Conservation (phyloP, 2,329 filamentous ascomycete species). For the Myriosclerotinia curreyana region DNA sequence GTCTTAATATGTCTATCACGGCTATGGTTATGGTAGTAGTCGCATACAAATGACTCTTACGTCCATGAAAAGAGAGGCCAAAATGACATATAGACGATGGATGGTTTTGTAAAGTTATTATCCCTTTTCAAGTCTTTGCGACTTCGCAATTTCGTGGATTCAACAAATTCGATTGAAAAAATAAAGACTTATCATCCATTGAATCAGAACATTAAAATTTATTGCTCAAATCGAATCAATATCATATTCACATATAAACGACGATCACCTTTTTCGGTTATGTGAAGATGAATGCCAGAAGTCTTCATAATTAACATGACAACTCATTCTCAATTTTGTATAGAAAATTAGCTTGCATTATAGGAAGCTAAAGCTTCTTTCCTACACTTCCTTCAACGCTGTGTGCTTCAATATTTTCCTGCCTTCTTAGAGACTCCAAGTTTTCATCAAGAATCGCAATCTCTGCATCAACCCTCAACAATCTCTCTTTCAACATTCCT, state of each 20-base stretch:
- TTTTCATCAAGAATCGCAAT: constrained; percentile 76
- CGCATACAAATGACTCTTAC: neutral
- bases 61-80: no score
- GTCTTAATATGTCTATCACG: neutral
- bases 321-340: neutral
- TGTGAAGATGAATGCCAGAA: neutral
- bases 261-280: no score
- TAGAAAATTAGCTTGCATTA: neutral
- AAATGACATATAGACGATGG: no score
- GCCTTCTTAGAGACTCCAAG: constrained; percentile 48
- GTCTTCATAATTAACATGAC: neutral
- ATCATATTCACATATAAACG: no score
- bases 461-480: constrained; percentile 69
- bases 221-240: no score
- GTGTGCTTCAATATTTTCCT: constrained; percentile 17
- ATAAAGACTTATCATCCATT: no score
- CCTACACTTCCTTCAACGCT: neutral
- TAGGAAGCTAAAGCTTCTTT: neutral
- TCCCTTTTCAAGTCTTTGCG: no score
- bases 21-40: neutral
- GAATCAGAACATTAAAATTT: no score
- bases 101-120: no score
- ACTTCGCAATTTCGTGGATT: no score
- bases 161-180: no score
- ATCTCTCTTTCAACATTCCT: constrained; percentile 65